These are phyloP conservation scores for Staphylotrichum longicolle DNA, from an alignment of 495 filamentous ascomycete genomes.

Conservation along the genomic window DNA sequence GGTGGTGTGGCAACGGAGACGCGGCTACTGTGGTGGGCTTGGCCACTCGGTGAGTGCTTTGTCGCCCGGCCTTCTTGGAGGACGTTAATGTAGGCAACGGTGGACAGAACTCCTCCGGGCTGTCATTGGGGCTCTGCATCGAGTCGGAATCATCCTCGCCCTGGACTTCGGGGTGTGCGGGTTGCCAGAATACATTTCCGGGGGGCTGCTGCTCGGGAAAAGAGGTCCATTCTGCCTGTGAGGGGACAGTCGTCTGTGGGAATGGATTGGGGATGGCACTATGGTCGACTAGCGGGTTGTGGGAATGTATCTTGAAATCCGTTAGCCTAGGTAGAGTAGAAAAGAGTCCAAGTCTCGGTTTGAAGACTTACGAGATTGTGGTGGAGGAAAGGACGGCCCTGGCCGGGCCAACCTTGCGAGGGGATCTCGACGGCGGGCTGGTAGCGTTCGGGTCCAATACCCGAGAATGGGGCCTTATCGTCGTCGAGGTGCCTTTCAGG, in stretches of 20 bases:
- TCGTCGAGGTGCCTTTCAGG: conserved; percentile 29
- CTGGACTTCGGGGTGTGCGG: conserved; percentile 6
- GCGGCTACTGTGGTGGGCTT: conserved; percentile 10
- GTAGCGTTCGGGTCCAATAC: conserved; percentile 12
- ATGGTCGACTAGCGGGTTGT: neutral
- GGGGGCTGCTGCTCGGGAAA: conserved; percentile 9
- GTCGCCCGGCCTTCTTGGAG: conserved; percentile 10
- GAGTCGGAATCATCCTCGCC: conserved; percentile 33
- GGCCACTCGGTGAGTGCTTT: conserved; percentile 21
- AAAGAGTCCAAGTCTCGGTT: neutral
- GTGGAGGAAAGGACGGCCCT: conserved; percentile 1
- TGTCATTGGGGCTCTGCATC: conserved; percentile 24
- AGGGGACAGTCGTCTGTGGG: conserved; percentile 1
- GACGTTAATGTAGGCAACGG: conserved; percentile 12
- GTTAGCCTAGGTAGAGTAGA: neutral
- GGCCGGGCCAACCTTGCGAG: conserved; percentile 12
- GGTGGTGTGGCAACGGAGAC: neutral
- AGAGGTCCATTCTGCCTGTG: conserved; percentile 24
- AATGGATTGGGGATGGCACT: conserved; percentile 9
- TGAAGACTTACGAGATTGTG: conserved; percentile 9
- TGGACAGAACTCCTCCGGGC: conserved; percentile 19
- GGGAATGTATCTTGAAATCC: conserved; percentile 2
- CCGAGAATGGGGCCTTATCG: conserved; percentile 10
- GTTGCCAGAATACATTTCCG: conserved; percentile 18
- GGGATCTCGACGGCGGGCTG: neutral